Conservation (phyloP, 2,329 filamentous ascomycete genomes). For the Fusarium sp. region DNA sequence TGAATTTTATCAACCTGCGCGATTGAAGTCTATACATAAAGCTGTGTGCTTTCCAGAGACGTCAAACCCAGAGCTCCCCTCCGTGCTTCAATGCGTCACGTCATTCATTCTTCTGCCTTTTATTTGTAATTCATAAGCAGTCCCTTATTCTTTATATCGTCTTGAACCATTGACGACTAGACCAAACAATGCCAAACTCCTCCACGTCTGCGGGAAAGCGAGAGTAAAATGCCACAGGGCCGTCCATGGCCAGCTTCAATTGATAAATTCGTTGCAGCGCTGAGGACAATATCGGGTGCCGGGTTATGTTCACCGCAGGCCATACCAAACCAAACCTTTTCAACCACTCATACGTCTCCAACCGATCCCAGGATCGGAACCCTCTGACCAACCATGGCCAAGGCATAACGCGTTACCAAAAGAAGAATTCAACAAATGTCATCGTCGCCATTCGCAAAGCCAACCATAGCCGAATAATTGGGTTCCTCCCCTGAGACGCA, state of each 20-base stretch:
- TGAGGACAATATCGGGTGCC: conserved; percentile 36
- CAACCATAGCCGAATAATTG: conserved; percentile 39
- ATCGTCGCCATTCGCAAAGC: conserved; percentile 36
- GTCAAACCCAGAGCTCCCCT: conserved; percentile 2
- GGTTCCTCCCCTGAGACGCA: conserved; percentile 41
- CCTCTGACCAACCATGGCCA: conserved; percentile 34
- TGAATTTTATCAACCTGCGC: conserved; percentile 32
- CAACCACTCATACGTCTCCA: conserved; percentile 36
- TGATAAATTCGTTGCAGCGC: conserved; percentile 41
- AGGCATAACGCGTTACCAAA: conserved; percentile 36
- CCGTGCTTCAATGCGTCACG: conserved; percentile 22
- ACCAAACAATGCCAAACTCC: conserved; percentile 33
- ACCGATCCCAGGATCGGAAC: conserved; percentile 28
- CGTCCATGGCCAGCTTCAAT: conserved; percentile 41
- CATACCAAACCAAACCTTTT: conserved; percentile 33
- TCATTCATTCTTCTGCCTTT: conserved; percentile 31
- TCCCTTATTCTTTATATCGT: conserved; percentile 35
- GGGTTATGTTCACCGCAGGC: conserved; percentile 28
- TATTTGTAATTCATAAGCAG: conserved; percentile 28
- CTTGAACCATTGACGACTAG: conserved; percentile 33
- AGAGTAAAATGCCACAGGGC: conserved; percentile 39
- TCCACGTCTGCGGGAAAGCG: conserved; percentile 37
- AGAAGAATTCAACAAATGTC: conserved; percentile 34
- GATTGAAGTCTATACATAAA: conserved; percentile 30
- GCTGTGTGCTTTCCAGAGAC: conserved; percentile 19